Evolutionary conservation across 208 protist genomes (phyloP).

Genomic region (Crithidia bombi): DNA sequence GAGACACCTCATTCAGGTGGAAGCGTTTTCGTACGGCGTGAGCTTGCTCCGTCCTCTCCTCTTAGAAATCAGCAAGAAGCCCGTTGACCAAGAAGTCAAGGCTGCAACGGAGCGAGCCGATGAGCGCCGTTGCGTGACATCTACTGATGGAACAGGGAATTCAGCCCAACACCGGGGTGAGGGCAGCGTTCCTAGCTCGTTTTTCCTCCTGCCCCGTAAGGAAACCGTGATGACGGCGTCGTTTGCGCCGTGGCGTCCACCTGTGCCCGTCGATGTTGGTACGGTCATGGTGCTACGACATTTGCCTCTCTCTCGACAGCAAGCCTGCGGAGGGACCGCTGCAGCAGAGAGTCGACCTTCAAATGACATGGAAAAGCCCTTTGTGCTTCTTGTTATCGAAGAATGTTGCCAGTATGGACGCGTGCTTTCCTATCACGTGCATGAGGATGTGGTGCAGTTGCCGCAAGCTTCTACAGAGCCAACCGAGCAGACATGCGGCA

Average conservation of each 20-base stretch:
- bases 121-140: slow-evolving; percentile 3
- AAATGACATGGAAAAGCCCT: slow-evolving; percentile 36
- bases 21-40: slow-evolving; percentile 20
- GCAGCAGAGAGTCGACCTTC: too few relatives aligned
- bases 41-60: slow-evolving; percentile 8
- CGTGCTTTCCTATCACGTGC: slow-evolving; percentile 73
- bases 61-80: slow-evolving; percentile 13
- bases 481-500: neutral
- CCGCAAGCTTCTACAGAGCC: neutral
- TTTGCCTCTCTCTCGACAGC: slow-evolving; percentile 23
- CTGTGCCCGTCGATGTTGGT: slow-evolving; percentile 11
- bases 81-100: neutral
- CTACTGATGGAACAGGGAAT: neutral
- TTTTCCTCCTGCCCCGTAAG: neutral
- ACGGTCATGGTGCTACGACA: slow-evolving; percentile 58
- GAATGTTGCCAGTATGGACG: slow-evolving; percentile 81
- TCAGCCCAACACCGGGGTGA: neutral
- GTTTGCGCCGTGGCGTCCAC: neutral
- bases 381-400: slow-evolving; percentile 53
- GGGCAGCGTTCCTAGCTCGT: neutral
- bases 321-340: slow-evolving; percentile 28
- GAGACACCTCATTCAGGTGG: neutral
- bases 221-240: neutral
- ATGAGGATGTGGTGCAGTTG: slow-evolving; percentile 10
- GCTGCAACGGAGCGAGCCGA: neutral